phyloP scores from a whole-genome alignment of 2,329 filamentous ascomycete genomes.

The Penicillium sp. region DNA sequence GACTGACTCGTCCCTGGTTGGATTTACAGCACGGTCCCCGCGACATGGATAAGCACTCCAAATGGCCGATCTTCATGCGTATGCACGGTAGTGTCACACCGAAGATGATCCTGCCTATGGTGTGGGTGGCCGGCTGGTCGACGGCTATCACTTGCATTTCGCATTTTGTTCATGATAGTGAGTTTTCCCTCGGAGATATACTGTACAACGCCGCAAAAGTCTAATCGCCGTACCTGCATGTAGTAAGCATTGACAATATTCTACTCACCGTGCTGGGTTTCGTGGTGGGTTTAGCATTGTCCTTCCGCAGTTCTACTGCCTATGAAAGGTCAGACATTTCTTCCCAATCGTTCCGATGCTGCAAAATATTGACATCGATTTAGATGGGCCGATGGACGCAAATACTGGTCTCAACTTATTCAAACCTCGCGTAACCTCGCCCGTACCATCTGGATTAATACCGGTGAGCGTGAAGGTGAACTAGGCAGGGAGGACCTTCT shows the following conservation, averaged over 20 bases:
- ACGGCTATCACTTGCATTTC: slow-evolving; percentile 66
- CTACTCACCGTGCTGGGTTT: slow-evolving; percentile 79
- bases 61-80: slow-evolving; percentile 75
- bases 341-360: background rate
- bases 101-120: slow-evolving; percentile 72
- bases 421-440: slow-evolving; percentile 62
- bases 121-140: slow-evolving; percentile 67
- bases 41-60: slow-evolving; percentile 73
- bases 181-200: slow-evolving; percentile 15
- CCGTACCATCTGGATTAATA: slow-evolving; percentile 82
- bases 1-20: slow-evolving; percentile 7
- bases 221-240: slow-evolving; percentile 8
- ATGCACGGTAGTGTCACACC: slow-evolving; percentile 77
- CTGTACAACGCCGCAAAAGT: background rate
- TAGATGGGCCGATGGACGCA: slow-evolving; percentile 65
- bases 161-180: slow-evolving; percentile 48
- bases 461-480: slow-evolving; percentile 62
- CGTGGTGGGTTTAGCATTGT: slow-evolving; percentile 77
- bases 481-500: slow-evolving; percentile 69
- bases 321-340: slow-evolving; percentile 64
- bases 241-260: slow-evolving; percentile 65
- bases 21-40: slow-evolving; percentile 54
- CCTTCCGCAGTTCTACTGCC: slow-evolving; percentile 75
- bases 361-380: background rate
- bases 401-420: slow-evolving; percentile 64